phyloP scores from a whole-genome alignment of 2,329 filamentous ascomycete genomes.

The Aspergillus quadricinctus region DNA sequence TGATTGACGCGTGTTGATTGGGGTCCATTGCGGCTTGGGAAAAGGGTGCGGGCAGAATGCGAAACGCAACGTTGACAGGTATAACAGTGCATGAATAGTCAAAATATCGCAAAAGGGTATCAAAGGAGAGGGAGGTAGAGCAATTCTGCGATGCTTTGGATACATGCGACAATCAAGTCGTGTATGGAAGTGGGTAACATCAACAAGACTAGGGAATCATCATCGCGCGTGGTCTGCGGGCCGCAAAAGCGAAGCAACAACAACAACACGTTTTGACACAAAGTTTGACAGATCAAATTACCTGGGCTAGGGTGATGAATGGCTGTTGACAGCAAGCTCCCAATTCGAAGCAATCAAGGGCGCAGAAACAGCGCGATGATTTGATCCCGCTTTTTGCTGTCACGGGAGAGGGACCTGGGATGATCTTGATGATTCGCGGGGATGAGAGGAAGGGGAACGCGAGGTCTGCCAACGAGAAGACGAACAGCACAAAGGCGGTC shows the following conservation, averaged over 20 bases:
- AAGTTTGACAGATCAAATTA: constrained; percentile 5
- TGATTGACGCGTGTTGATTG: constrained; percentile 25
- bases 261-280: constrained; percentile 12
- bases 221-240: constrained; percentile 15
- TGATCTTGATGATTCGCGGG: constrained; percentile 16
- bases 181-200: constrained; percentile 3
- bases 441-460: constrained; percentile 7
- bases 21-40: constrained; percentile 12
- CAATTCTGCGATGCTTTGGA: constrained; percentile 1
- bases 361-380: constrained; percentile 13
- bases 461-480: constrained; percentile 19
- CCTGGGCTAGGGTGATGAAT: constrained; percentile 8
- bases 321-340: constrained; percentile 3
- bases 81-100: constrained; percentile 13
- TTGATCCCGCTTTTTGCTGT: constrained; percentile 8
- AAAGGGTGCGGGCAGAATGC: constrained; percentile 12
- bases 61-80: constrained; percentile 16
- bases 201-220: neutral
- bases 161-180: constrained; percentile 3
- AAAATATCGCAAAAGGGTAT: constrained; percentile 1
- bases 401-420: constrained; percentile 9
- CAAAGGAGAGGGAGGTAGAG: neutral
- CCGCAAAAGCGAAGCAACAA: constrained; percentile 9
- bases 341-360: constrained; percentile 16
- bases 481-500: constrained; percentile 11